Percentiles rank a stretch among this genome's conserved stretches.
These are phyloP conservation scores for Capronia coronata DNA, from an alignment of 2,329 filamentous ascomycete genomes.

Conservation along the genomic window DNA sequence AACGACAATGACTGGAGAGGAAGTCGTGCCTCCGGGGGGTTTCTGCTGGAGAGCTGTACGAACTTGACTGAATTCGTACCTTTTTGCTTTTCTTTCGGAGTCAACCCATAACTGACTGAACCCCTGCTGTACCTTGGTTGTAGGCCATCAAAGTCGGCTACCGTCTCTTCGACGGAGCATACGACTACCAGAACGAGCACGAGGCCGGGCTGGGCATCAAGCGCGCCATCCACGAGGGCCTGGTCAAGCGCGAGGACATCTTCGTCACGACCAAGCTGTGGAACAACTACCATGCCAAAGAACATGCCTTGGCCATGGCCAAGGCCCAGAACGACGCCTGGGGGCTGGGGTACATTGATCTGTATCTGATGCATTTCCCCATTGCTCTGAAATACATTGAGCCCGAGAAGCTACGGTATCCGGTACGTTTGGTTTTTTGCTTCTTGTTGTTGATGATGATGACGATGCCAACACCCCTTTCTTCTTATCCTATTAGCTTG, in stretches of 20 bases:
- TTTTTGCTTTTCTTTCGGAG: too few relatives aligned
- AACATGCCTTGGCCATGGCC: constrained; percentile 68
- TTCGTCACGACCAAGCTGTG: constrained; percentile 92
- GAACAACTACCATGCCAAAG: constrained; percentile 81
- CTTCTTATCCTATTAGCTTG: too few relatives aligned
- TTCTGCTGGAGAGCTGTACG: too few relatives aligned
- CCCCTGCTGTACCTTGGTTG: too few relatives aligned
- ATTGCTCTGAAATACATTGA: constrained; percentile 80
- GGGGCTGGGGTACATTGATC: constrained; percentile 82
- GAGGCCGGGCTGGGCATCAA: constrained; percentile 70
- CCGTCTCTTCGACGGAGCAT: constrained; percentile 56
- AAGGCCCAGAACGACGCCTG: constrained; percentile 74
- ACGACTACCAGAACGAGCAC: constrained; percentile 74
- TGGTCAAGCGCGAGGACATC: constrained; percentile 78
- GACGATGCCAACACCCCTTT: too few relatives aligned
- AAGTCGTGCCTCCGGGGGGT: too few relatives aligned
- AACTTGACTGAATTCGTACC: too few relatives aligned
- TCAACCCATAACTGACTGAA: too few relatives aligned
- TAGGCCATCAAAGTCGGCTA: constrained; percentile 54
- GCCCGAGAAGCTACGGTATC: constrained; percentile 70
- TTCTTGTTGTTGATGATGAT: too few relatives aligned
- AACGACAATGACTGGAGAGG: too few relatives aligned
- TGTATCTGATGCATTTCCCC: constrained; percentile 86
- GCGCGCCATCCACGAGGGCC: constrained; percentile 70
- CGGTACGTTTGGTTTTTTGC: constrained; percentile 38